These are phyloP conservation scores for Talaromyces wortmannii DNA, from an alignment of 495 filamentous ascomycete genomes.

Conservation along the genomic window DNA sequence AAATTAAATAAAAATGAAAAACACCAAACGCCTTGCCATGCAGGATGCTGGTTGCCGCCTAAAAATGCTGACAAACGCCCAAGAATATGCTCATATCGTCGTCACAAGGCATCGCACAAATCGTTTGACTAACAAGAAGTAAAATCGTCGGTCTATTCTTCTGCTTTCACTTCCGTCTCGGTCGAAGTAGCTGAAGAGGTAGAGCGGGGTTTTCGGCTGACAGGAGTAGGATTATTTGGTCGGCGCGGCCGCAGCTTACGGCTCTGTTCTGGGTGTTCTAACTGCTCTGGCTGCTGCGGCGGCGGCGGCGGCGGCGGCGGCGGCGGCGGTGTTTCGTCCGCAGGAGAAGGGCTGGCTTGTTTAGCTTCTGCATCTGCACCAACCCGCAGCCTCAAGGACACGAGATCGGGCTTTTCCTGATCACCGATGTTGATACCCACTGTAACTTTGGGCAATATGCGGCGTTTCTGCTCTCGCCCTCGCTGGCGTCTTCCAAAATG, in stretches of 20 bases:
- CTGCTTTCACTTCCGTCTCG: background rate
- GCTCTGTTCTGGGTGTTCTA: background rate
- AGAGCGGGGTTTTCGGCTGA: background rate
- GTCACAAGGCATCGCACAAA: background rate
- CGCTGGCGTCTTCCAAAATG: slow-evolving; percentile 24
- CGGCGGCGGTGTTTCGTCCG: background rate
- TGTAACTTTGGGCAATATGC: slow-evolving; percentile 36
- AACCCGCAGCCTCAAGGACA: slow-evolving; percentile 36
- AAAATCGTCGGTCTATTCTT: background rate
- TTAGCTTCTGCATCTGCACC: slow-evolving; percentile 16
- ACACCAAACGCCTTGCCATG: slow-evolving; percentile 5
- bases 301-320: background rate
- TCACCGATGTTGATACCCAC: slow-evolving; percentile 41
- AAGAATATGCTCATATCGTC: background rate
- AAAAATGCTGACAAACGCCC: slow-evolving; percentile 3
- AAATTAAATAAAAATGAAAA: background rate
- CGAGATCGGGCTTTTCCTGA: slow-evolving; percentile 32
- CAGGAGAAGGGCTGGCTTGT: slow-evolving; percentile 1
- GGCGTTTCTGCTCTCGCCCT: slow-evolving; percentile 24
- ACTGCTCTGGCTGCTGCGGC: background rate
- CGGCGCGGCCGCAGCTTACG: slow-evolving; percentile 3
- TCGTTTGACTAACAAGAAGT: background rate
- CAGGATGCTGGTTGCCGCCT: slow-evolving; percentile 1
- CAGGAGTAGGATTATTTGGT: background rate
- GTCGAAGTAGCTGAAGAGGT: background rate